These are phyloP conservation scores for Candida hispaniensis DNA, from an alignment of 805 yeast genomes.

Conservation along the genomic window DNA sequence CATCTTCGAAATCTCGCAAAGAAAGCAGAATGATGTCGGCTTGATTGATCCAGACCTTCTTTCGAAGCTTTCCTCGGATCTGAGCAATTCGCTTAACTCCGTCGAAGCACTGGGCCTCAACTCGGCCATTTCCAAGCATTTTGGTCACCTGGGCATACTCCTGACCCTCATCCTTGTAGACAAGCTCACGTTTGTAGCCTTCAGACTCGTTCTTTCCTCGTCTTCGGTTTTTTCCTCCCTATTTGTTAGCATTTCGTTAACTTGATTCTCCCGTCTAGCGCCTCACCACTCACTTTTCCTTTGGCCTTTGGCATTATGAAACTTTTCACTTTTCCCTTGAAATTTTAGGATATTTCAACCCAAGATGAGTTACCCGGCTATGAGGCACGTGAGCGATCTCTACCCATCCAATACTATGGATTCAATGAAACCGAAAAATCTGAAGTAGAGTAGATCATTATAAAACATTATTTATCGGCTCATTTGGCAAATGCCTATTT, in stretches of 20 bases:
- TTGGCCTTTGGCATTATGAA: constrained; percentile 62
- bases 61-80: constrained; percentile 97
- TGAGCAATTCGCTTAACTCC: constrained; percentile 92
- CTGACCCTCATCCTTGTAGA: constrained; percentile 89
- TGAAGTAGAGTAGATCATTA: too few species aligned
- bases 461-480: too few species aligned
- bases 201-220: constrained; percentile 95
- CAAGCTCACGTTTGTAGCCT: constrained; percentile 88
- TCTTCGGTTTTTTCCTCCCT: constrained; percentile 65
- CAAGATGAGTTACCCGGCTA: too few species aligned
- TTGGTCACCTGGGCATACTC: constrained; percentile 97
- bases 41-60: constrained; percentile 99
- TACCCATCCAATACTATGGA: too few species aligned
- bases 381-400: too few species aligned
- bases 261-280: neutral
- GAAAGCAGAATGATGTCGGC: constrained; percentile 96
- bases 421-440: too few species aligned
- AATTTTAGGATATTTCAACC: too few species aligned
- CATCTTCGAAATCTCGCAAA: constrained; percentile 96
- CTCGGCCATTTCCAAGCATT: constrained; percentile 97
- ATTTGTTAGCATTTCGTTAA: constrained; percentile 9
- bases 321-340: too few species aligned
- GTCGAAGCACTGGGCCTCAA: constrained; percentile 91
- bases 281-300: constrained; percentile 42
- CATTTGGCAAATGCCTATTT: too few species aligned